These are phyloP conservation scores for Nakaseomyces delphensis DNA, from an alignment of 1,139 yeast species.

Conservation along the genomic window DNA sequence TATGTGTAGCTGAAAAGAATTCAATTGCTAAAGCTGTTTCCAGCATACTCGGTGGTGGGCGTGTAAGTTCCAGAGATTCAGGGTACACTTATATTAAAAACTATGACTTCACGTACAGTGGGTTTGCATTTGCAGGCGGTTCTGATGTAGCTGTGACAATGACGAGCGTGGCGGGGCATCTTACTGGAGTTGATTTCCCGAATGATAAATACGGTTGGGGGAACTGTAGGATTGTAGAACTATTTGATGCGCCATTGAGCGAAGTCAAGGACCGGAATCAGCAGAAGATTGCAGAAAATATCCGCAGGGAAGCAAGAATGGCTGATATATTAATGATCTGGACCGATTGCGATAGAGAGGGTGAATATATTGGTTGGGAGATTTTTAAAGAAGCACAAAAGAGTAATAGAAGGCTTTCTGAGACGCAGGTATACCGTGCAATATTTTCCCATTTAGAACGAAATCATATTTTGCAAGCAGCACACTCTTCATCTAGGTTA, in stretches of 20 bases:
- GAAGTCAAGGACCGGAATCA: constrained; percentile 37
- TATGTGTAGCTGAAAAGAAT: constrained; percentile 97
- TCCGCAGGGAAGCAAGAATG: constrained; percentile 52
- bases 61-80: constrained; percentile 41
- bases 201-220: constrained; percentile 52
- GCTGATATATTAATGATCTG: constrained; percentile 74
- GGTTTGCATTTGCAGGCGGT: constrained; percentile 38
- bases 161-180: constrained; percentile 88
- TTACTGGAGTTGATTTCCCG: constrained; percentile 59
- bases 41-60: constrained; percentile 65
- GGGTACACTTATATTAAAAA: constrained; percentile 62
- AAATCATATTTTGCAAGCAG: constrained; percentile 66
- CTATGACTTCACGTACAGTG: constrained; percentile 61
- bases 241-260: constrained; percentile 61
- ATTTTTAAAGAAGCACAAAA: constrained; percentile 57
- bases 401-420: constrained; percentile 39
- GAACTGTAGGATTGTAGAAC: constrained; percentile 50
- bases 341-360: constrained; percentile 99
- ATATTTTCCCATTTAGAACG: constrained; percentile 81
- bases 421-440: constrained; percentile 56
- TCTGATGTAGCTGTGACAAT: constrained; percentile 71
- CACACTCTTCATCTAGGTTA: constrained; percentile 52
- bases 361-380: constrained; percentile 92
- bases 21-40: constrained; percentile 88
- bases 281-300: constrained; percentile 56